phyloP scores from a whole-genome alignment of 2,329 filamentous ascomycete species.

The Botrytis fragariae region DNA sequence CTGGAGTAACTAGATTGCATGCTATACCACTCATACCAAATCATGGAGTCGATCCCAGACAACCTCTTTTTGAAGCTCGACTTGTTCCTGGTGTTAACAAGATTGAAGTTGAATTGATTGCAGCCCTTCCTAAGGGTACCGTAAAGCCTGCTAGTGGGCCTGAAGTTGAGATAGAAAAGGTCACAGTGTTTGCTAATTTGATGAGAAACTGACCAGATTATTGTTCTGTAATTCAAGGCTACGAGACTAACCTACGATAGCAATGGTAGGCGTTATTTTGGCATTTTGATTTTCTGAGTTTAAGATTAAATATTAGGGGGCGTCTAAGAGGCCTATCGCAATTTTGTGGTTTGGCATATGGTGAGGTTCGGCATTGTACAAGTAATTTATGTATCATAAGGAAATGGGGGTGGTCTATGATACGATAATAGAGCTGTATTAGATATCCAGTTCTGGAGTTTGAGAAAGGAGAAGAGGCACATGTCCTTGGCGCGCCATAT shows the following conservation, averaged over 20 bases:
- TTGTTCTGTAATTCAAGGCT: background rate
- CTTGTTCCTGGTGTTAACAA: constrained; percentile 72
- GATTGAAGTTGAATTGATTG: constrained; percentile 75
- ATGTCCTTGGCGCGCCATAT: background rate
- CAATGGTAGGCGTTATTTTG: constrained; percentile 6
- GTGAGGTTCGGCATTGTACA: constrained; percentile 1
- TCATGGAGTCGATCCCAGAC: constrained; percentile 52
- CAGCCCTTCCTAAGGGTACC: constrained; percentile 61
- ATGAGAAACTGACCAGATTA: constrained; percentile 41
- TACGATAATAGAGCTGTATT: constrained; percentile 9
- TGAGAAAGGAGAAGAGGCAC: background rate
- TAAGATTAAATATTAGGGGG: background rate
- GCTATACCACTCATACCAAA: constrained; percentile 49
- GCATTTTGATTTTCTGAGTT: background rate
- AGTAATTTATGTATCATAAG: constrained; percentile 3
- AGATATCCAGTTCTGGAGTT: constrained; percentile 9
- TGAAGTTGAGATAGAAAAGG: constrained; percentile 73
- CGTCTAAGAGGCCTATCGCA: background rate
- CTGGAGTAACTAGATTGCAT: constrained; percentile 61
- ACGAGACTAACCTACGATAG: background rate
- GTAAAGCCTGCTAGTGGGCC: constrained; percentile 54
- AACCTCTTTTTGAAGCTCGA: constrained; percentile 72
- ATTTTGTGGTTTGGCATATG: background rate
- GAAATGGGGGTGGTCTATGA: background rate
- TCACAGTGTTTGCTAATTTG: constrained; percentile 73